Percentiles rank a stretch among this genome's conserved stretches.
Evolutionary conservation across 2,329 filamentous ascomycete genomes (phyloP).

Genomic region (Trichothecium sympodiale): DNA sequence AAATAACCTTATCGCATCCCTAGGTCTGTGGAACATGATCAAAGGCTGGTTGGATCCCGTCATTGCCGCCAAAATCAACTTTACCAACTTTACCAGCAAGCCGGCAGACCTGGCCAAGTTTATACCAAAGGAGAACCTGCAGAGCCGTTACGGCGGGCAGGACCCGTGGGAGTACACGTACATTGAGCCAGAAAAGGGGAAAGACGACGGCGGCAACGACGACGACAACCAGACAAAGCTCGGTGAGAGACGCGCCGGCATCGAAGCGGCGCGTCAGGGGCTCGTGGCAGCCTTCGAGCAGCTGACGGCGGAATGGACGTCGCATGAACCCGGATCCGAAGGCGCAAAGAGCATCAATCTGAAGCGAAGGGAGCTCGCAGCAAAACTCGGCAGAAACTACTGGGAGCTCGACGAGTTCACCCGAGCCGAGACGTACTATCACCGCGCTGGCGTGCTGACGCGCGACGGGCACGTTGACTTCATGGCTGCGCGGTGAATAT

Average conservation of each 20-base stretch:
- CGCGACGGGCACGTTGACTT: conserved; percentile 4
- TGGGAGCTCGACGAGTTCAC: conserved; percentile 62
- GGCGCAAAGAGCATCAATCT: conserved; percentile 9
- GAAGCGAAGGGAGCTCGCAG: conserved; percentile 36
- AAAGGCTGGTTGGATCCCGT: conserved; percentile 68
- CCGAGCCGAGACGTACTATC: conserved; percentile 5
- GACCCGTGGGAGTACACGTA: conserved; percentile 58
- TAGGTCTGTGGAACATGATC: conserved; percentile 48
- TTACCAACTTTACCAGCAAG: conserved; percentile 44
- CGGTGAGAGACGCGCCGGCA: conserved; percentile 27
- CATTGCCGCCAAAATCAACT: conserved; percentile 61
- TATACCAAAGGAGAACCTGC: conserved; percentile 41
- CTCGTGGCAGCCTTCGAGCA: conserved; percentile 47
- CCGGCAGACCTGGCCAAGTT: conserved; percentile 50
- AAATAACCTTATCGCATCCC: not conserved
- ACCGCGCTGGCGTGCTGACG: conserved; percentile 4
- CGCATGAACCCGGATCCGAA: conserved; percentile 18
- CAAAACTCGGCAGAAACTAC: conserved; percentile 47
- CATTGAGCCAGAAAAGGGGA: conserved; percentile 44
- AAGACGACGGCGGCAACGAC: conserved; percentile 44
- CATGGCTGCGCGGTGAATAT: conserved; percentile 1
- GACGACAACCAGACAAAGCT: conserved; percentile 6
- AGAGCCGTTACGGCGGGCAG: conserved; percentile 54
- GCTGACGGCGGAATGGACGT: conserved; percentile 49
- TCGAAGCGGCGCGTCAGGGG: conserved; percentile 39